A percentile compares a stretch with the other conserved stretches of the same genome.
Conservation (phyloP, 2,329 filamentous ascomycete genomes). For the Alternaria conjuncta region DNA sequence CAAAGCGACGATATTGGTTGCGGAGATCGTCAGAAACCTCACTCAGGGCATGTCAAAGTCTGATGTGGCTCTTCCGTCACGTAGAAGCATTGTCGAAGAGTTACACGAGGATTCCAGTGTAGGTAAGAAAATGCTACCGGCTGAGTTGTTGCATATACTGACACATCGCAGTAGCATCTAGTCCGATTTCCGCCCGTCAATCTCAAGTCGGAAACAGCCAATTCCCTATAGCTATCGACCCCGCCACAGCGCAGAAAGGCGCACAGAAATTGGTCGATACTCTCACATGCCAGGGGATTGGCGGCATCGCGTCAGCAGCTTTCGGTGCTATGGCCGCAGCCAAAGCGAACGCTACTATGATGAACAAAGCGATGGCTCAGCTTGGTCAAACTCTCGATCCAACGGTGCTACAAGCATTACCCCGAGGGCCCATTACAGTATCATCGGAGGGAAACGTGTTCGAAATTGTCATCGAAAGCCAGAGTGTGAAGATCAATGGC, state of each 20-base stretch:
- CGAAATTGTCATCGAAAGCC: slow-evolving; percentile 24
- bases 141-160: not conserved
- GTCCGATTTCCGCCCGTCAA: slow-evolving; percentile 18
- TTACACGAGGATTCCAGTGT: slow-evolving; percentile 13
- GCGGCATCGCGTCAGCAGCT: slow-evolving; percentile 29
- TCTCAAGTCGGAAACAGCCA: not conserved
- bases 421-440: slow-evolving; percentile 30
- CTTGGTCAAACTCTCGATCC: slow-evolving; percentile 22
- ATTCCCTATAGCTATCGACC: slow-evolving; percentile 26
- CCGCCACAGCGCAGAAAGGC: slow-evolving; percentile 22
- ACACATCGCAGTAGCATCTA: slow-evolving; percentile 17
- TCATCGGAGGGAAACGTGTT: slow-evolving; percentile 35
- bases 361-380: not conserved
- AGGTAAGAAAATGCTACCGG: slow-evolving; percentile 13
- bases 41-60: slow-evolving; percentile 13
- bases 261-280: slow-evolving; percentile 25
- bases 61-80: not conserved
- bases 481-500: slow-evolving; percentile 30
- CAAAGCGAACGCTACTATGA: slow-evolving; percentile 15
- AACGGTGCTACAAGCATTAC: slow-evolving; percentile 21
- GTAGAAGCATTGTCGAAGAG: slow-evolving; percentile 7
- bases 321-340: slow-evolving; percentile 24
- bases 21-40: slow-evolving; percentile 24
- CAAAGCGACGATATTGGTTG: slow-evolving; percentile 33
- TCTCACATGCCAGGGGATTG: slow-evolving; percentile 36